Evolutionary conservation across 1,139 yeast species (phyloP), one percentile per base, ranked within the genome.

Genomic region (Geotrichum histeridarum): DNA sequence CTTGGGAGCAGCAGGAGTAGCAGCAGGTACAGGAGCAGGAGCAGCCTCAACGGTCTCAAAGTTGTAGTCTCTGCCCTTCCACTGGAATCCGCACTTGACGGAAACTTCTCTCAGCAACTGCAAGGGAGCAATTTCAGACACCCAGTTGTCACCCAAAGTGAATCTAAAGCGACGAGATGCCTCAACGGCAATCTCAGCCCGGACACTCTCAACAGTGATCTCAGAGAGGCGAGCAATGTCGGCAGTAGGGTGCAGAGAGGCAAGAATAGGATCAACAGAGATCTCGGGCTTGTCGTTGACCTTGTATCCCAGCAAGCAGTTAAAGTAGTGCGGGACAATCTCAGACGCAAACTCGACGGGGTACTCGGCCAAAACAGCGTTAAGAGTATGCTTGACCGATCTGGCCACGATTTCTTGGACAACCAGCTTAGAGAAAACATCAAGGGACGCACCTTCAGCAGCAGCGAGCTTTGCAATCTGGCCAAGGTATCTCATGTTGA

Each of bases 401-500:
- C 99, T 84, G 15, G 93, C 77, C 63, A 89, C 70, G 77, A 89
- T 83, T 70, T 90, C 96, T 59, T 81, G 80, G 48, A 79, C 72
- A 27, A 83, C 69, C 51, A 86, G 69, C 14, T 64, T 66, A 58
- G 77, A 70, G 17, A 54, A 43, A 15, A 43, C 48, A 14, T 43
- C 35, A 12, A 50, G 48, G 27, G 32, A 18, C 11, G 53, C 18
- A 17, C 53, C 53, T 30, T 50, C 48, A 8, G 35, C 22, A 42
- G 42, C 14, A 15, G 35, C 50, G 45, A 54, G 50, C 42, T 54
- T 50, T 9, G 63, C 63, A 17, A 59, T 46, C 1, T 52, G 52
- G 43, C 97, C 97, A 64, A 93, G 76, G 67, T 93, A 91, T 72
- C 99, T 85, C 74, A 91, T 69, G 69, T 89, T 91, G 67, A 93